These are phyloP conservation scores for Microcera coccophila DNA, from an alignment of 2,329 filamentous ascomycete species.

Conservation along the genomic window DNA sequence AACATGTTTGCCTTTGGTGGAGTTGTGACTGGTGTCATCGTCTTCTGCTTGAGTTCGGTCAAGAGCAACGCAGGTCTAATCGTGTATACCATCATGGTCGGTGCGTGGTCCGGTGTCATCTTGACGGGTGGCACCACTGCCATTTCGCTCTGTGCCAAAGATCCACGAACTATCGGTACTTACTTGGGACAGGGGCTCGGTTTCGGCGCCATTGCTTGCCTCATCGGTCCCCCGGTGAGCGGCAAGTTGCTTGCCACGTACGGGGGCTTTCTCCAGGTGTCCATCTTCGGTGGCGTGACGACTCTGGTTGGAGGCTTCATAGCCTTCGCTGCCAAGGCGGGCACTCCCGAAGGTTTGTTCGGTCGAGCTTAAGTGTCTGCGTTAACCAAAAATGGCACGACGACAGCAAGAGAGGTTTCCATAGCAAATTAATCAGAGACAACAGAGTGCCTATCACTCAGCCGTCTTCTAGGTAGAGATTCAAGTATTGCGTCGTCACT, in stretches of 20 bases:
- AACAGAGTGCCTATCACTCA: too few relatives aligned
- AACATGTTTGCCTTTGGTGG: slow-evolving; percentile 32
- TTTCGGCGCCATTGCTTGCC: slow-evolving; percentile 36
- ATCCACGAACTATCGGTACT: slow-evolving; percentile 52
- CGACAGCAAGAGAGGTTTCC: too few relatives aligned
- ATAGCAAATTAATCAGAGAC: too few relatives aligned
- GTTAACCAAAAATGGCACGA: too few relatives aligned
- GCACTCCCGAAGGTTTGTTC: slow-evolving; percentile 7
- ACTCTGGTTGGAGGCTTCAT: slow-evolving; percentile 17
- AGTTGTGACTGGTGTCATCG: slow-evolving; percentile 18
- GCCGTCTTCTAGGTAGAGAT: too few relatives aligned
- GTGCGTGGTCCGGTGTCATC: slow-evolving; percentile 41
- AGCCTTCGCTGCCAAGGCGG: slow-evolving; percentile 10
- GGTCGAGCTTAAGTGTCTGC: background rate
- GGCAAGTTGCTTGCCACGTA: slow-evolving; percentile 38
- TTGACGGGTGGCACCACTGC: slow-evolving; percentile 44
- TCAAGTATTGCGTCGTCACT: too few relatives aligned
- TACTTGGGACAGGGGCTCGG: slow-evolving; percentile 49
- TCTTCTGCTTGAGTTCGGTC: slow-evolving; percentile 36
- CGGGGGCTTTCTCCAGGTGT: slow-evolving; percentile 24
- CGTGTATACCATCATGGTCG: slow-evolving; percentile 36
- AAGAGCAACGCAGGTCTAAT: slow-evolving; percentile 32
- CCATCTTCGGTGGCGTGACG: slow-evolving; percentile 20
- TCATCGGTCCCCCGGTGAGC: slow-evolving; percentile 37
- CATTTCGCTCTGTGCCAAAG: slow-evolving; percentile 37